Evolutionary conservation across 352 stramenopile genomes (phyloP), one percentile per base, ranked within the genome.

Genomic region (Pythium catenulatum): DNA sequence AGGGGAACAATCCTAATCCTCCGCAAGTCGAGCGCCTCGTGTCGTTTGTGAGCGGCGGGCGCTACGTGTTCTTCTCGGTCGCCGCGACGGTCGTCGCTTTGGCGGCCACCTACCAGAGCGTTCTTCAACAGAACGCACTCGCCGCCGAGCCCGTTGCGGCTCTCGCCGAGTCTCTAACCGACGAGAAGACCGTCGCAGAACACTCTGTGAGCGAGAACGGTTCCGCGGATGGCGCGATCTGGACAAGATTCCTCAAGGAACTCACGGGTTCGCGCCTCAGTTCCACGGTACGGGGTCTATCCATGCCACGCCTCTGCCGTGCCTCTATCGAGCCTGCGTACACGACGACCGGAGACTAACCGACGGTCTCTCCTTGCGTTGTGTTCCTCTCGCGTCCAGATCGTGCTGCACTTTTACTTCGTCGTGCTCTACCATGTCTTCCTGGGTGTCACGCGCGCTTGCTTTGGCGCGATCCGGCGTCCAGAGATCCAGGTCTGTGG

Each of bases 401-500:
- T 96, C 66, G 86, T 95, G 56, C 81, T 96, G 45, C 94, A 97
- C 63, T 96, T 94, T 68, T 93, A 96, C 83, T 87, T 95, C 19
- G 90, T 97, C 61, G 58, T 90, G 73, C 92, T 96, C 85, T 97
- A 97, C 54, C 89, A 96, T 52, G 56, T 91, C 27, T 96, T 96
- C 72, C 61, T 97, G 36, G 79, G 90, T n/a, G 82, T 95, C 39
- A 92, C 93, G 25, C 89, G 82, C 34, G 61, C 83, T 15, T 91
- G 88, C 65, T 92, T 97, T 79, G 91, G 92, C 41, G 69, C 75
- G 30, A 90, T 96, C 52, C 92, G 90, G 2, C 83, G 92, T 0
- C 59, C 89, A 32, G 94, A 97, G 79, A 92, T 96, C 41, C 92
- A 93, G 89, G 91, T 94, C 9, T 9, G 69, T 63, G n/a, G n/a